A percentile compares a stretch with the other conserved stretches of the same genome.
phyloP scores from a whole-genome alignment of 2,329 filamentous ascomycete species.

The Mycosphaerelloides madeirae region DNA sequence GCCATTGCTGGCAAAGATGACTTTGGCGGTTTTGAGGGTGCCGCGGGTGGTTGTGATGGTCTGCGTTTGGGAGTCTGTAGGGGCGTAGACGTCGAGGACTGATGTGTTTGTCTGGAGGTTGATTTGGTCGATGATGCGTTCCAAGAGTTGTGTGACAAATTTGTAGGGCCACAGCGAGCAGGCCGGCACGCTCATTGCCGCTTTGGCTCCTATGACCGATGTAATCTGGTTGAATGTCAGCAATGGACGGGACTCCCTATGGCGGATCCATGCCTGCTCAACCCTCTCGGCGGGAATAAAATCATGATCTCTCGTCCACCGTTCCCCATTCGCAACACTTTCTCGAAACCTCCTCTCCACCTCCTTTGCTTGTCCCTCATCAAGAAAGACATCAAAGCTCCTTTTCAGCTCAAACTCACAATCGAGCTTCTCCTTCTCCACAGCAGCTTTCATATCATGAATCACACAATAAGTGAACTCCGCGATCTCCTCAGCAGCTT shows the following conservation, averaged over 20 bases:
- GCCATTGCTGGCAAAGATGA: conserved; percentile 35
- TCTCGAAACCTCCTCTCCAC: conserved; percentile 7
- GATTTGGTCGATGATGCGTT: conserved; percentile 48
- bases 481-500: conserved; percentile 26
- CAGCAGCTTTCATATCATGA: conserved; percentile 29
- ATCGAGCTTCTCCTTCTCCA: conserved; percentile 37
- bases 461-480: conserved; percentile 24
- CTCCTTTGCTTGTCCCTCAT: conserved; percentile 11
- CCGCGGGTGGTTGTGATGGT: conserved; percentile 22
- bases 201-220: conserved; percentile 32
- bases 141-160: conserved; percentile 67
- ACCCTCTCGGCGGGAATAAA: conserved; percentile 3
- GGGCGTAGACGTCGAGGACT: conserved; percentile 35
- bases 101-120: conserved; percentile 71
- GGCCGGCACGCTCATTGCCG: conserved; percentile 42
- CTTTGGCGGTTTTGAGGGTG: conserved; percentile 17
- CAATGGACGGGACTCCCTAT: background rate
- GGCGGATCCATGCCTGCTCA: conserved; percentile 9
- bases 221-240: conserved; percentile 8
- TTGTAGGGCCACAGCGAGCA: conserved; percentile 76
- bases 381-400: conserved; percentile 36
- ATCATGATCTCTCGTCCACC: conserved; percentile 10
- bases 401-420: conserved; percentile 42
- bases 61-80: background rate
- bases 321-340: conserved; percentile 1